Evolutionary conservation across 495 filamentous ascomycete species (phyloP).

Genomic region (Staphylotrichum tortipilum): DNA sequence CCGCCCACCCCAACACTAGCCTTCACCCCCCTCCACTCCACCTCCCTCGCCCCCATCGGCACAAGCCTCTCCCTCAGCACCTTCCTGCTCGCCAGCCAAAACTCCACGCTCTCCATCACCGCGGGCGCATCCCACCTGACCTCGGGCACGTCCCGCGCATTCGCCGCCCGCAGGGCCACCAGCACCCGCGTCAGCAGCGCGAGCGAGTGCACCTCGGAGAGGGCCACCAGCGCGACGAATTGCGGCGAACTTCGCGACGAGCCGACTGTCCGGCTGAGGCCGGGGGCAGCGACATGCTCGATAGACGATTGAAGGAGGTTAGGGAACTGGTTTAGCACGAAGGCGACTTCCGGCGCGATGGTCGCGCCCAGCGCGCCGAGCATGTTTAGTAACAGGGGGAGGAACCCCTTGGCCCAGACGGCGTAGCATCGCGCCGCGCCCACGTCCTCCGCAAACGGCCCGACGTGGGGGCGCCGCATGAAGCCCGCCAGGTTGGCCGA

Average conservation of each 20-base stretch:
- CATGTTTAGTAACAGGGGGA: conserved; percentile 86
- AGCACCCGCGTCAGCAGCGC: conserved; percentile 64
- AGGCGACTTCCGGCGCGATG: conserved; percentile 71
- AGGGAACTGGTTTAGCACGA: conserved; percentile 79
- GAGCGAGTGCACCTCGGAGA: conserved; percentile 67
- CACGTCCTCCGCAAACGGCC: conserved; percentile 51
- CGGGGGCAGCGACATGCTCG: conserved; percentile 50
- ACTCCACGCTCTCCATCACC: conserved; percentile 71
- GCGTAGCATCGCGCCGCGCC: conserved; percentile 56
- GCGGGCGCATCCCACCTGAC: conserved; percentile 62
- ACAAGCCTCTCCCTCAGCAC: conserved; percentile 59
- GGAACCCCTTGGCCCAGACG: conserved; percentile 81
- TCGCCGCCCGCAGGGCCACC: conserved; percentile 49
- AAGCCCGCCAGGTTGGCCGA: conserved; percentile 66
- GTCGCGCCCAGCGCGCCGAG: conserved; percentile 70
- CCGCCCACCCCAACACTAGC: conserved; percentile 30
- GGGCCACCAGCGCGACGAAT: conserved; percentile 59
- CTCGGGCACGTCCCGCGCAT: conserved; percentile 53
- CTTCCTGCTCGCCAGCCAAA: conserved; percentile 54
- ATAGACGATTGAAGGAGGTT: conserved; percentile 57
- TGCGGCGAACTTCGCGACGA: conserved; percentile 29
- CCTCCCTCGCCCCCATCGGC: conserved; percentile 62
- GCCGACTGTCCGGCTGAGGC: conserved; percentile 36
- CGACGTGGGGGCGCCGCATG: conserved; percentile 59
- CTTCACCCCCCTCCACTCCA: conserved; percentile 47